Evolutionary conservation across 2,329 filamentous ascomycete genomes (phyloP).

Genomic region (Golovinomyces cichoracearum): DNA sequence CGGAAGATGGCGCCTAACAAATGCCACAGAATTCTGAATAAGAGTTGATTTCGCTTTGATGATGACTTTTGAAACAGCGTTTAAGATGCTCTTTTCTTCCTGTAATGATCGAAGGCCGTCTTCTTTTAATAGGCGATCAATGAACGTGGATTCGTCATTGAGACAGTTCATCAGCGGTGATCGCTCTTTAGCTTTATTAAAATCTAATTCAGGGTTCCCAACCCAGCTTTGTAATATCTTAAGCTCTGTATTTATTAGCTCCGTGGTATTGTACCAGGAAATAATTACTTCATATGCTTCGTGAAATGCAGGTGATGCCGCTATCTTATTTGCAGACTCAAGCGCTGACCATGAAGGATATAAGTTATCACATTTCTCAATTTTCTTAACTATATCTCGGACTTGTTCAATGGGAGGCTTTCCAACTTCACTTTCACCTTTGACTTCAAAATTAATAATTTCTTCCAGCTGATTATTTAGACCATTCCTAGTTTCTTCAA

Average conservation of each 20-base stretch:
- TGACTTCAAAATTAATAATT: constrained; percentile 80
- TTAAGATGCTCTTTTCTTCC: constrained; percentile 63
- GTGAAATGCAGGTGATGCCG: constrained; percentile 49
- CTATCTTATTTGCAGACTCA: constrained; percentile 46
- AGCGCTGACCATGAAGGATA: constrained; percentile 62
- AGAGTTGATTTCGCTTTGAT: constrained; percentile 79
- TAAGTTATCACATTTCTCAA: constrained; percentile 64
- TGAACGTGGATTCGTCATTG: constrained; percentile 72
- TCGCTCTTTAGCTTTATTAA: constrained; percentile 45
- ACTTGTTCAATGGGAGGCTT: constrained; percentile 76
- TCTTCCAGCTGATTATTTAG: constrained; percentile 57
- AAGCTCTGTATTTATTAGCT: constrained; percentile 85
- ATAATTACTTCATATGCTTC: constrained; percentile 73
- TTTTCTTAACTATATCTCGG: constrained; percentile 64
- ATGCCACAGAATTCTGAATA: constrained; percentile 61
- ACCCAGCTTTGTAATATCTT: constrained; percentile 87
- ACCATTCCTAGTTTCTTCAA: constrained; percentile 56
- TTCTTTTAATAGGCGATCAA: constrained; percentile 85
- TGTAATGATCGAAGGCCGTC: constrained; percentile 82
- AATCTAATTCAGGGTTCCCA: constrained; percentile 84
- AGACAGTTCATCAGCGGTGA: constrained; percentile 47
- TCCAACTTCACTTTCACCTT: constrained; percentile 67
- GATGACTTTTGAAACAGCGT: constrained; percentile 62
- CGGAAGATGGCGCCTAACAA: constrained; percentile 69
- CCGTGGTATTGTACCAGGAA: constrained; percentile 90